Conservation (phyloP, 371 early-diverging fungal genomes). For the Rhizomucor miehei region DNA sequence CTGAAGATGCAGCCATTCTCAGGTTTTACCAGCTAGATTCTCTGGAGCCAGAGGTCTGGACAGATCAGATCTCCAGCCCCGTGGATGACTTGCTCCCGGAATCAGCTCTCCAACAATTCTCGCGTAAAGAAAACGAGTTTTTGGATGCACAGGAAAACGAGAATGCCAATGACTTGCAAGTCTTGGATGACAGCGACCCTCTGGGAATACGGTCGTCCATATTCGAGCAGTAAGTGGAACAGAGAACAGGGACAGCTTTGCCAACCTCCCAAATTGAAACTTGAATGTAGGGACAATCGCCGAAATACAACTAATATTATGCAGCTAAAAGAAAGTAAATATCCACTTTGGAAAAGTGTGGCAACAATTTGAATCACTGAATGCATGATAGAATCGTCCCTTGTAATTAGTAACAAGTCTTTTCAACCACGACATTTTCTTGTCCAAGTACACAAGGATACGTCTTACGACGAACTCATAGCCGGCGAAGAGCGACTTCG, state of each 20-base stretch:
- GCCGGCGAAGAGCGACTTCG: conserved; percentile 71
- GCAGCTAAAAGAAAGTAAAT: conserved; percentile 47
- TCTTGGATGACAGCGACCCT: conserved; percentile 42
- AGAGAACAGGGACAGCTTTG: background rate
- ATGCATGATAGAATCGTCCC: conserved; percentile 25
- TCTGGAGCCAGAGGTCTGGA: conserved; percentile 44
- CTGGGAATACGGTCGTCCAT: conserved; percentile 41
- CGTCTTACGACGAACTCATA: conserved; percentile 79
- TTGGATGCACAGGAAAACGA: conserved; percentile 8
- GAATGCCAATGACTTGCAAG: conserved; percentile 34
- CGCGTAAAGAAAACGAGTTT: conserved; percentile 20
- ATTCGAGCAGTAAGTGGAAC: conserved; percentile 36
- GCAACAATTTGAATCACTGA: background rate
- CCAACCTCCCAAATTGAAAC: background rate
- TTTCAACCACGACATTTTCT: conserved; percentile 84
- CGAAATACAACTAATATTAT: conserved; percentile 31
- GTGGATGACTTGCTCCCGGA: conserved; percentile 22
- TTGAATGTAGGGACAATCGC: conserved; percentile 20
- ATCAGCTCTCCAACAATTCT: conserved; percentile 35
- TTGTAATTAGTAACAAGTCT: conserved; percentile 59
- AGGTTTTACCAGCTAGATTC: conserved; percentile 45
- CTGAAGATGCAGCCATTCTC: conserved; percentile 50
- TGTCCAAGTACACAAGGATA: conserved; percentile 77
- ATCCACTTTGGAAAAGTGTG: background rate
- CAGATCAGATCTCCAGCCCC: conserved; percentile 28